Evolutionary conservation across 257 asterid genomes (phyloP), one percentile per base, ranked within the genome.

Genomic region (Craterostigma plantagineum): DNA sequence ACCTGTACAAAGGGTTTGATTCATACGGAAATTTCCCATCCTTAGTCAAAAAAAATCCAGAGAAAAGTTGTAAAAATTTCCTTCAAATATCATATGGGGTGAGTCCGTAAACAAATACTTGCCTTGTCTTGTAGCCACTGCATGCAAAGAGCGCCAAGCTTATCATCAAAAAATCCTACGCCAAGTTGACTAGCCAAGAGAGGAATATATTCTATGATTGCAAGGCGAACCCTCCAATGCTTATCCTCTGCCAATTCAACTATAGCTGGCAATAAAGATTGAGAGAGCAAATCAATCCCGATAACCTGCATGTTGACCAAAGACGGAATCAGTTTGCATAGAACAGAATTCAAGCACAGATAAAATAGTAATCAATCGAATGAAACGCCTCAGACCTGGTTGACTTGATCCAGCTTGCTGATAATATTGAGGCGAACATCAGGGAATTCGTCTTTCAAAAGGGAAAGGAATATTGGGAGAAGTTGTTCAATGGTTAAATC

Each of bases 101-200:
- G 14, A 9, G 3, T 12, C 40, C 14, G 11, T 1, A 36, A 2
- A 9, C 8, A 10, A 36, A 43, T 16, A 45, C 62, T 16, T 46
- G 75, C 91, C 93, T 79, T 79, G 62, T 79, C 93, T 59, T 70
- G 90, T 62, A 79, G 55, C 93, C 93, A 79, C 59, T 76, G 90
- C 92, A 79, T 79, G 68, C 92, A 79, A 49, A 79, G 92, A 23
- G 84, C 90, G 39, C 92, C 92, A 12, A 79, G 80, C 63, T 79
- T 79, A 51, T 79, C 90, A 51, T 79, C 92, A 33, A 79, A 79
- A 70, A 79, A 79, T 3, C 90, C 84, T 17, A 79, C 77, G 46
- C 90, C 92, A 50, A 79, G 51, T 38, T 79, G 92, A 55, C 92
- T 79, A 33, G 92, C 92, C 69, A 79, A 63, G 45, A 79, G 59